These are phyloP conservation scores for Mycena rebaudengoi DNA, from an alignment of 768 basidiomycete genomes.

Conservation along the genomic window DNA sequence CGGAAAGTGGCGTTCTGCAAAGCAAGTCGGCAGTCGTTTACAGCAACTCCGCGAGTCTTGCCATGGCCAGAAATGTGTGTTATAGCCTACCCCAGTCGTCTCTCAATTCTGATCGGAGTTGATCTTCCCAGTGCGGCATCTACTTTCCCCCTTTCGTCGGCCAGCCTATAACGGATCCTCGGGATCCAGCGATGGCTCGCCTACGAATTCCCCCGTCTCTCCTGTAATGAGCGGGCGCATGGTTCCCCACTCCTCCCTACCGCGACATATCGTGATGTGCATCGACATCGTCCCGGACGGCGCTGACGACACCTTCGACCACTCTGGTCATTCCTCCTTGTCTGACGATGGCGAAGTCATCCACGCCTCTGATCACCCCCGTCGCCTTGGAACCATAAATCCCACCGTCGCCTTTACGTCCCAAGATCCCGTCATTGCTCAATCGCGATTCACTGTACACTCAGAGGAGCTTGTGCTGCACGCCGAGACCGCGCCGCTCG, in stretches of 20 bases:
- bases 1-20: slow-evolving; percentile 54
- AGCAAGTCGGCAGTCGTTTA: slow-evolving; percentile 57
- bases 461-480: neutral
- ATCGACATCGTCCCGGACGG: neutral
- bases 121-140: neutral
- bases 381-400: neutral
- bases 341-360: neutral
- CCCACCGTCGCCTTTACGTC: neutral
- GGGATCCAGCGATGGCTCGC: neutral
- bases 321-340: neutral
- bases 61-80: neutral
- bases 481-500: neutral
- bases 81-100: neutral
- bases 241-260: neutral
- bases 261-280: neutral
- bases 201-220: neutral
- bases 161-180: slow-evolving; percentile 13
- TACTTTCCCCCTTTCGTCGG: neutral
- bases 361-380: neutral
- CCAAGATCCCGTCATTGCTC: neutral
- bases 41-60: neutral
- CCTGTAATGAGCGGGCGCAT: slow-evolving; percentile 5
- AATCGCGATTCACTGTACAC: neutral
- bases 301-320: neutral
- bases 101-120: neutral